Evolutionary conservation across 345 rosid species (phyloP).

Genomic region (Salix koriyanagi): DNA sequence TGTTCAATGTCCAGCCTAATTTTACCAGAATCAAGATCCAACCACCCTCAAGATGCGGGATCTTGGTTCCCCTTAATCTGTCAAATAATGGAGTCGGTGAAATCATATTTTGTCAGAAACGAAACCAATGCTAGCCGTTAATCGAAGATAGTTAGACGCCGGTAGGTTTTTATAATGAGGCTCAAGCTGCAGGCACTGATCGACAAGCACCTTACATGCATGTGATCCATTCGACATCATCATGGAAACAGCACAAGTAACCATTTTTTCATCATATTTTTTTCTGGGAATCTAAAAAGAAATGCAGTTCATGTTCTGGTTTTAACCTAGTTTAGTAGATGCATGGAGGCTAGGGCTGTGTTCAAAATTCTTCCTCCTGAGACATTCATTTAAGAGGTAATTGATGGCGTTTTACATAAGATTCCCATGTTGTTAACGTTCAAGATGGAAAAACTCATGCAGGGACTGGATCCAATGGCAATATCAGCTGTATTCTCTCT

Average conservation of each 20-base stretch:
- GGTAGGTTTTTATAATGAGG: background rate
- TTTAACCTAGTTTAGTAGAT: background rate
- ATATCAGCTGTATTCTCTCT: slow-evolving; percentile 73
- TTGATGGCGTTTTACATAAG: background rate
- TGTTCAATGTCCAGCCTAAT: slow-evolving; percentile 2
- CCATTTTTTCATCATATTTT: background rate
- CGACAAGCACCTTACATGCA: background rate
- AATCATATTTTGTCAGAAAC: background rate
- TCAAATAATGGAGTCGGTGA: background rate
- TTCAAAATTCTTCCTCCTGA: background rate
- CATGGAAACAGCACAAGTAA: background rate
- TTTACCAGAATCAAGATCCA: slow-evolving; percentile 26
- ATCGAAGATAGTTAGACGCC: background rate
- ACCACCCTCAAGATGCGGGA: slow-evolving; percentile 29
- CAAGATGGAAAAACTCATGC: slow-evolving; percentile 16
- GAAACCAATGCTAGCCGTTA: background rate
- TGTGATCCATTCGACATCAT: background rate
- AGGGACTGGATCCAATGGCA: slow-evolving; percentile 91
- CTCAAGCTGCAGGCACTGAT: background rate
- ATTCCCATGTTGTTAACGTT: background rate
- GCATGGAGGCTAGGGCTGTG: background rate
- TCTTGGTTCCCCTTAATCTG: slow-evolving; percentile 28
- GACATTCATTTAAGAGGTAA: background rate
- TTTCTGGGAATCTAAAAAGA: background rate
- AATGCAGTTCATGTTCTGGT: background rate